phyloP scores from a whole-genome alignment of 2,329 filamentous ascomycete species.

The Neopestalotiopsis rosae region DNA sequence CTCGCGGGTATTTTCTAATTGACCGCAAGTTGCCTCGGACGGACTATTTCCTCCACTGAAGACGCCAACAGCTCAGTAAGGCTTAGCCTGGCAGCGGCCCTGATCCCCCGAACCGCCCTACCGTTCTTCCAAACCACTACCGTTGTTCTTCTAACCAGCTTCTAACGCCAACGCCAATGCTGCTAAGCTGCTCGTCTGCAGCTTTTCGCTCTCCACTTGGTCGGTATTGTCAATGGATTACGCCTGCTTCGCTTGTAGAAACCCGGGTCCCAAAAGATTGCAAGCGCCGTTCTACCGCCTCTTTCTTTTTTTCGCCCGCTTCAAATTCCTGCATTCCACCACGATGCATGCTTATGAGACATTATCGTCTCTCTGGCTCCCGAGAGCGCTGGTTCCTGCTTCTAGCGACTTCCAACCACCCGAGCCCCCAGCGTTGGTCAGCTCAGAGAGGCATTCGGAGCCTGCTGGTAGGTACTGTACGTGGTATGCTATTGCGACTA shows the following conservation, averaged over 20 bases:
- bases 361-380: not conserved
- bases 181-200: not conserved
- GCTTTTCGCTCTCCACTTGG: slow-evolving; percentile 4
- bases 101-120: slow-evolving; percentile 9
- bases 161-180: slow-evolving; percentile 1
- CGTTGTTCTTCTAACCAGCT: slow-evolving; percentile 16
- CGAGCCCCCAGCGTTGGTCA: not conserved
- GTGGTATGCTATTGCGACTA: too few relatives aligned
- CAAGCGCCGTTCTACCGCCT: slow-evolving; percentile 4
- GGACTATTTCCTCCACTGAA: slow-evolving; percentile 15
- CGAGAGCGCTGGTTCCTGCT: slow-evolving; percentile 10
- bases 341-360: not conserved
- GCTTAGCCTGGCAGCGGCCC: slow-evolving; percentile 10
- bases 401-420: slow-evolving; percentile 1
- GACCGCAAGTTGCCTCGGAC: slow-evolving; percentile 17
- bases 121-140: slow-evolving; percentile 6
- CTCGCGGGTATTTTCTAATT: slow-evolving; percentile 3
- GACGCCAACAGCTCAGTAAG: slow-evolving; percentile 14
- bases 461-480: not conserved
- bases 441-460: not conserved
- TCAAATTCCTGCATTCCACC: not conserved
- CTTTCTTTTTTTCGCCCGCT: not conserved
- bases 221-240: not conserved
- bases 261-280: not conserved
- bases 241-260: slow-evolving; percentile 2